Evolutionary conservation across 192 early-diverging fungal genomes (phyloP), one percentile per base, ranked within the genome.

Genomic region (Kickxella alabastrina): DNA sequence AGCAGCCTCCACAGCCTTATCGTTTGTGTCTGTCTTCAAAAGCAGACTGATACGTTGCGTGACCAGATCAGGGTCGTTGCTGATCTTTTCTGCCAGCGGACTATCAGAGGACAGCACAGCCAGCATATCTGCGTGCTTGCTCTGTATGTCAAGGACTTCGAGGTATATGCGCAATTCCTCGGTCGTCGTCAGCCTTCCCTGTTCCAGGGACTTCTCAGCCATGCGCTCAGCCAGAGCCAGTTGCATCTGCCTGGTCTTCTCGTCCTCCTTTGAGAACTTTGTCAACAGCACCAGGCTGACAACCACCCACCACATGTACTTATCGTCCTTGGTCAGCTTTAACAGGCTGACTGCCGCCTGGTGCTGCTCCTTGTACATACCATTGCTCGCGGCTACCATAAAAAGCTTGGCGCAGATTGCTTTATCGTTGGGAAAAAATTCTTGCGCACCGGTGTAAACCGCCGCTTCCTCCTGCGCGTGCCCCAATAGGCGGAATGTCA

Each of bases 221-320:
- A 94, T 92, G 17, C 90, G 75, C 55, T 92, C 92, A 4, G 91
- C 85, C 37, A 98, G 71, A 4, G 67, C 63, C 37, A 87, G 77
- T 19, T 82, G 77, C 3, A 92, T 49, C 38, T 70, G 66, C 27
- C 60, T 60, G 19, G 76, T 63, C n/a, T 35, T 15, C 17, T 27
- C 53, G 12, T 58, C 43, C 10, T 51, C 58, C 21, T 48, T 63
- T 24, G 39, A 49, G 41, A 37, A 43, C 24, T 40, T 54, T 63
- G 85, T 87, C 75, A 91, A 89, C 29, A 93, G 66, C 38, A 87
- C 80, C 14, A 93, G 75, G 27, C 83, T 82, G 67, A 89, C 83
- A 34, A 92, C 83, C 0, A 85, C 81, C 92, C 91, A 97, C 71
- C 92, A 92, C 56, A 90, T 77, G 67, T 93, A 92, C 43, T 82